These are phyloP conservation scores for Hypoxylon sp. DNA, from an alignment of 2,329 filamentous ascomycete genomes.

Conservation along the genomic window DNA sequence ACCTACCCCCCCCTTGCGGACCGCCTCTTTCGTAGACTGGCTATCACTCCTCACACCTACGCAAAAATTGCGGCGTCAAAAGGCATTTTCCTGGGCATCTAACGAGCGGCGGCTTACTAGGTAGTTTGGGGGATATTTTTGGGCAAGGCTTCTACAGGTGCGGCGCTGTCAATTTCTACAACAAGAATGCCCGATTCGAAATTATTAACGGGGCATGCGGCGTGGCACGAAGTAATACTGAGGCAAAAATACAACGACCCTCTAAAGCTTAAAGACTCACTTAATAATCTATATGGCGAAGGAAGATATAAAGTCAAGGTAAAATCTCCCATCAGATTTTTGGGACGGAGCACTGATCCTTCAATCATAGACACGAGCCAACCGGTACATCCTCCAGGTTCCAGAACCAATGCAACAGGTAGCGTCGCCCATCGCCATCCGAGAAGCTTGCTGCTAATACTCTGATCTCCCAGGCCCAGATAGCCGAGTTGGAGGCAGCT, in stretches of 20 bases:
- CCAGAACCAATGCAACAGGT: conserved; percentile 14
- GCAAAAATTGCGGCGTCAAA: neutral
- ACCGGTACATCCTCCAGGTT: conserved; percentile 28
- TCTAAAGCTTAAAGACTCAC: conserved; percentile 20
- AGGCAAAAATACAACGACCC: conserved; percentile 34
- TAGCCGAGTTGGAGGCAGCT: conserved; percentile 9
- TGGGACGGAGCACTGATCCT: neutral
- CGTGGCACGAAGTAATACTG: conserved; percentile 25
- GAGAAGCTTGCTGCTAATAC: neutral
- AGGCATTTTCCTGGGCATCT: neutral
- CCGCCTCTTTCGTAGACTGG: neutral
- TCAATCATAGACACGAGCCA: conserved; percentile 19
- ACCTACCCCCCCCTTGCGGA: neutral
- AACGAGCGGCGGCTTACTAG: neutral
- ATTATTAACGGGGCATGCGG: neutral
- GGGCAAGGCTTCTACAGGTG: no score
- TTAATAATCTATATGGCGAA: conserved; percentile 24
- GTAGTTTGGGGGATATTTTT: no score
- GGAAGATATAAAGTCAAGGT: conserved; percentile 32
- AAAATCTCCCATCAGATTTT: neutral
- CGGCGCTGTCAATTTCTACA: no score
- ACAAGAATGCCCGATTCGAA: neutral
- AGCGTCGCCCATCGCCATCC: neutral
- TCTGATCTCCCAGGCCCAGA: conserved; percentile 3
- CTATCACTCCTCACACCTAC: neutral